Conservation (phyloP, 345 rosid species). For the Brassica incana region DNA sequence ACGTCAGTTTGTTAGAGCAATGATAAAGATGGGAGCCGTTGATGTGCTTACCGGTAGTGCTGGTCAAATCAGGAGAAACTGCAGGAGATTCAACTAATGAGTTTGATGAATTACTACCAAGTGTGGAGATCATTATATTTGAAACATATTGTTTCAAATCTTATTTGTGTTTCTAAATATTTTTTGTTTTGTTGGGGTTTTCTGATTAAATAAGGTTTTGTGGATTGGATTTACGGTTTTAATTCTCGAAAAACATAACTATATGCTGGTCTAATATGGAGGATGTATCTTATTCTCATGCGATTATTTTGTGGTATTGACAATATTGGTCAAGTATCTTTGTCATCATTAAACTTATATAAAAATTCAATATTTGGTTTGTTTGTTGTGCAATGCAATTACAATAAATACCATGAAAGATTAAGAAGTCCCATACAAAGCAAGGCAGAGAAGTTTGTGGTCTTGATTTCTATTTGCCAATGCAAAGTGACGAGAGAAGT, state of each 20-base stretch:
- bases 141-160: constrained; percentile 5
- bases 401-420: background rate
- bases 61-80: constrained; percentile 68
- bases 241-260: constrained; percentile 9
- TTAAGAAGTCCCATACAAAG: background rate
- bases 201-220: constrained; percentile 25
- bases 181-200: constrained; percentile 9
- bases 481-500: background rate
- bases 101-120: background rate
- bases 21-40: constrained; percentile 73
- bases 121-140: background rate
- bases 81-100: constrained; percentile 49
- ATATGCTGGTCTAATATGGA: constrained; percentile 11
- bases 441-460: background rate
- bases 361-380: background rate
- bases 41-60: constrained; percentile 53
- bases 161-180: background rate
- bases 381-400: background rate
- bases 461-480: background rate
- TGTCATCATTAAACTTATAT: constrained; percentile 1
- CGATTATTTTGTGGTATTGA: constrained; percentile 15
- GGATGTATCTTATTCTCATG: background rate
- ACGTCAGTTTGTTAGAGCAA: constrained; percentile 57
- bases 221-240: constrained; percentile 22
- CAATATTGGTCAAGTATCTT: constrained; percentile 8